Percentiles rank a stretch among this genome's conserved stretches.
Evolutionary conservation across 225 moss, liverwort and hornwort species (phyloP).

Genomic region (Polytrichum formosum): DNA sequence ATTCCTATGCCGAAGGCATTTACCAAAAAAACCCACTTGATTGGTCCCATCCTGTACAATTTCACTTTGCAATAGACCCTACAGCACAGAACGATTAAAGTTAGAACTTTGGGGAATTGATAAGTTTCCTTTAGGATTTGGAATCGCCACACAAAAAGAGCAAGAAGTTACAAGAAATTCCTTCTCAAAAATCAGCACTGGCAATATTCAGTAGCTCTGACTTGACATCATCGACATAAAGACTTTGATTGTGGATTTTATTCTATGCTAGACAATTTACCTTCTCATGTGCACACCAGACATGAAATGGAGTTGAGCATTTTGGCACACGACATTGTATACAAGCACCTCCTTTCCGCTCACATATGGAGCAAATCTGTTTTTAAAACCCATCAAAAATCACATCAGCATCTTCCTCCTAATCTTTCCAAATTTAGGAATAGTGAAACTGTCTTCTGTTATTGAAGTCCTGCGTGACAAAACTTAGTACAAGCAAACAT

Average conservation of each 20-base stretch:
- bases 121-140: too few species aligned
- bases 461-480: too few species aligned
- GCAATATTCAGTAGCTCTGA: too few species aligned
- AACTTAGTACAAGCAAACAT: too few species aligned
- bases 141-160: too few species aligned
- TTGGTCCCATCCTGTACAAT: constrained; percentile 81
- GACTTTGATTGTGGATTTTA: not conserved
- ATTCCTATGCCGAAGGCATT: constrained; percentile 73
- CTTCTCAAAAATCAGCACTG: too few species aligned
- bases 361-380: constrained; percentile 86
- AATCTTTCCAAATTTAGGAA: too few species aligned
- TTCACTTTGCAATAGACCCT: constrained; percentile 94
- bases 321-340: constrained; percentile 85
- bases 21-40: constrained; percentile 85
- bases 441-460: too few species aligned
- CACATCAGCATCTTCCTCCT: too few species aligned
- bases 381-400: not conserved
- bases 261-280: constrained; percentile 28
- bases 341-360: constrained; percentile 85
- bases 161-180: too few species aligned
- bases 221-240: too few species aligned
- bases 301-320: constrained; percentile 74
- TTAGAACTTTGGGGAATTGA: constrained; percentile 3
- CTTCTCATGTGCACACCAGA: constrained; percentile 94
- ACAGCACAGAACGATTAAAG: constrained; percentile 10